Conservation (phyloP, 1,284 basidiomycete species). For the Malassezia vespertilionis region DNA sequence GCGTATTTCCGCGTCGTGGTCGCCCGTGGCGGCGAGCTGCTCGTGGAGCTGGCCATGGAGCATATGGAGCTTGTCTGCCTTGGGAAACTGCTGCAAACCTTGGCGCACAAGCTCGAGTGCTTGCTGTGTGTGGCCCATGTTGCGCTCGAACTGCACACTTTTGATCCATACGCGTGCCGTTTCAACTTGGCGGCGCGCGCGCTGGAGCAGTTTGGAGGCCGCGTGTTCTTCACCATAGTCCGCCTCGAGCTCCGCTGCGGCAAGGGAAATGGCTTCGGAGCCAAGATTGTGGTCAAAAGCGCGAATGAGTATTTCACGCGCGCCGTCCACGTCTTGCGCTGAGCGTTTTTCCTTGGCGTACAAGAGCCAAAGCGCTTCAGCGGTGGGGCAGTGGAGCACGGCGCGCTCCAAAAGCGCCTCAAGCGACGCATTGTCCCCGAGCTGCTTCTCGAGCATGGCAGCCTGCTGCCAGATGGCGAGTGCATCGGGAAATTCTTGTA, state of each 20-base stretch:
- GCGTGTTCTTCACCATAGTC: slow-evolving; percentile 80
- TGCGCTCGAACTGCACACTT: slow-evolving; percentile 82
- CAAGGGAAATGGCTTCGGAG: slow-evolving; percentile 92
- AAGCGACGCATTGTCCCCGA: slow-evolving; percentile 71
- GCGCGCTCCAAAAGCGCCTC: slow-evolving; percentile 70
- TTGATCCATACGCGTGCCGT: slow-evolving; percentile 97
- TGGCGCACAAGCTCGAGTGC: slow-evolving; percentile 66
- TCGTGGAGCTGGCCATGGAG: slow-evolving; percentile 78
- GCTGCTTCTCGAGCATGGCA: slow-evolving; percentile 77
- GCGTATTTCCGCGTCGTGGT: slow-evolving; percentile 2
- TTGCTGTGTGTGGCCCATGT: slow-evolving; percentile 64
- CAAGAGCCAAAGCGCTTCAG: slow-evolving; percentile 93
- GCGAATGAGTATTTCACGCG: slow-evolving; percentile 71
- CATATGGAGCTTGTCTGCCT: slow-evolving; percentile 86
- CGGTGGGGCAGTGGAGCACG: slow-evolving; percentile 78
- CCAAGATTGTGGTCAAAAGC: slow-evolving; percentile 92
- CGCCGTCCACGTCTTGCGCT: slow-evolving; percentile 65
- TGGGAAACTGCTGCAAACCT: slow-evolving; percentile 69
- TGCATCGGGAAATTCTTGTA: slow-evolving; percentile 79
- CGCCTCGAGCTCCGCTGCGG: slow-evolving; percentile 87
- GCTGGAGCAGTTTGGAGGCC: slow-evolving; percentile 70
- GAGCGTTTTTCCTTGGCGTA: slow-evolving; percentile 90
- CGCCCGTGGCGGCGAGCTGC: neutral
- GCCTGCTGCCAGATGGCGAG: slow-evolving; percentile 75
- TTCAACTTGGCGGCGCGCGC: slow-evolving; percentile 77